Evolutionary conservation across 1,284 basidiomycete genomes (phyloP).

Genomic region (Schizophyllum commune): DNA sequence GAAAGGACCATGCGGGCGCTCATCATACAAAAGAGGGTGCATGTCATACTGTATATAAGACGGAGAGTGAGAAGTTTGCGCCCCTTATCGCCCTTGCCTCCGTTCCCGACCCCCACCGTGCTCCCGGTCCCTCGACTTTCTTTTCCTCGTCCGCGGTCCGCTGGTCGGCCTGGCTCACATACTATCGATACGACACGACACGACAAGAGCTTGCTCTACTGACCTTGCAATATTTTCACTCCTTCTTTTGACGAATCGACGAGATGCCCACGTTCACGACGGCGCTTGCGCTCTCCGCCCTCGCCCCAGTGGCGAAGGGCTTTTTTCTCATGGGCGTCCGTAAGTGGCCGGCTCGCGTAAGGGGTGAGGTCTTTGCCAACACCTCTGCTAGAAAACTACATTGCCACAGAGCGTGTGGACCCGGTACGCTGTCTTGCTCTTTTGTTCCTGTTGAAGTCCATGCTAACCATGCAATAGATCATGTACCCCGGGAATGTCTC

Average conservation of each 20-base stretch:
- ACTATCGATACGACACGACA: not conserved
- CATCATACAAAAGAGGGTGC: not conserved
- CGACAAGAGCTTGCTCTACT: too few relatives aligned
- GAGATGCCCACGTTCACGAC: not conserved
- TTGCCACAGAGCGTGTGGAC: not conserved
- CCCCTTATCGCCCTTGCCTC: not conserved
- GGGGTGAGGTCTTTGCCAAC: not conserved
- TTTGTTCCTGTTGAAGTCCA: not conserved
- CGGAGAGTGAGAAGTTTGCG: not conserved
- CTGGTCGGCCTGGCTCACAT: not conserved
- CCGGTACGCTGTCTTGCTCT: not conserved
- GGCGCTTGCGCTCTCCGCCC: not conserved
- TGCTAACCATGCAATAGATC: not conserved
- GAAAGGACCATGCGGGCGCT: not conserved
- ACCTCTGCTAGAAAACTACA: not conserved
- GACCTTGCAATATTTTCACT: not conserved
- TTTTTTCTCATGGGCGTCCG: not conserved
- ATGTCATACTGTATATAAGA: not conserved
- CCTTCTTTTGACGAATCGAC: not conserved
- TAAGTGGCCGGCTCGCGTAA: not conserved
- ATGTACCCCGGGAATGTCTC: constrained; percentile 25
- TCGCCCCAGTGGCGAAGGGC: not conserved
- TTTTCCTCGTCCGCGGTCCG: not conserved
- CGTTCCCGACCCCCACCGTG: not conserved
- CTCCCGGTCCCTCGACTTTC: not conserved